phyloP scores from a whole-genome alignment of 352 stramenopile genomes.

The Phytophthora melonis region DNA sequence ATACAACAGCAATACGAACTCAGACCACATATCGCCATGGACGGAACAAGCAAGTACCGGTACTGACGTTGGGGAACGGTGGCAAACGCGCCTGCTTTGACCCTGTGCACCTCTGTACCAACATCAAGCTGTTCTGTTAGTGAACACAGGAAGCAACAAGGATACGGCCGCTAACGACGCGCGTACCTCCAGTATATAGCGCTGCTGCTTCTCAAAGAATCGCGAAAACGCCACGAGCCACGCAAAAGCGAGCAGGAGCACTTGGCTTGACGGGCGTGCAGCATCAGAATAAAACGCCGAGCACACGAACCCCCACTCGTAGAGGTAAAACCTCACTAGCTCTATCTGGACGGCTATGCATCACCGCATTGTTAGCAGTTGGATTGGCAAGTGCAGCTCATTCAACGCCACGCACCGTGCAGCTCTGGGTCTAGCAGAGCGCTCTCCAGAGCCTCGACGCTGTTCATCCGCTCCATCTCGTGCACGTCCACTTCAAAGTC shows the following conservation, averaged over 20 bases:
- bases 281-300: conserved; percentile 47
- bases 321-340: conserved; percentile 65
- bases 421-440: conserved; percentile 32
- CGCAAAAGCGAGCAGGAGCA: conserved; percentile 60
- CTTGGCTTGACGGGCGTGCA: conserved; percentile 33
- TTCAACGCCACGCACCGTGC: conserved; percentile 29
- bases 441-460: conserved; percentile 20
- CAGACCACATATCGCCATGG: neutral
- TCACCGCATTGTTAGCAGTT: neutral
- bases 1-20: neutral
- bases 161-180: neutral
- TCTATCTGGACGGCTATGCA: conserved; percentile 48
- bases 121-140: neutral
- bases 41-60: neutral
- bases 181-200: conserved; percentile 50
- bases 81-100: conserved; percentile 35
- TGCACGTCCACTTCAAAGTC: conserved; percentile 63
- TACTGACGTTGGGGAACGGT: conserved; percentile 52
- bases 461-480: conserved; percentile 47
- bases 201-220: conserved; percentile 61
- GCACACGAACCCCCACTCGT: conserved; percentile 75
- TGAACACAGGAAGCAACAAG: neutral
- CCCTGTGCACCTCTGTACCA: conserved; percentile 25
- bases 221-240: conserved; percentile 61
- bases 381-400: neutral